Base-by-base conservation (phyloP, 2,329 filamentous ascomycete genomes). In the Sporothrix euskadiensis region DNA sequence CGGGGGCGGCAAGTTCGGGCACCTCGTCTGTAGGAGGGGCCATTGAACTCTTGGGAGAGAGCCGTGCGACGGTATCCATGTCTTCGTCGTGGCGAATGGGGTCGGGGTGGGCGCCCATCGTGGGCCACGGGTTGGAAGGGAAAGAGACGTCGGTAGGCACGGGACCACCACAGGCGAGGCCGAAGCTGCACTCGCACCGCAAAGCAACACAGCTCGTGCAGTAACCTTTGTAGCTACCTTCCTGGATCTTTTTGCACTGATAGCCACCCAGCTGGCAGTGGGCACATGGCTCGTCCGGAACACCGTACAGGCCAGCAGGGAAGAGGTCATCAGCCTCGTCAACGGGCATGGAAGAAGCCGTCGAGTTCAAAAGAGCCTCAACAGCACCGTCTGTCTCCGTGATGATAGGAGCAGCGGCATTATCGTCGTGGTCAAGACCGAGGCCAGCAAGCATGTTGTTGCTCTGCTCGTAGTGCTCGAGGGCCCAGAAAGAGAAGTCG, bases 161-260 rank as follows among this genome's bases (percentile, higher is more conserved):
- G 26, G 80, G 76, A 19, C 75, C 76, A 49, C 80, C 78, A 39
- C 79, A 77, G 6, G 76, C 75, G 35, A 81, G 79, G 4, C 83
- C 86, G 75, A 90, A 87, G 80, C 88, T 90, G 80, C 88, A 90
- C 52, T 85, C 83, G 76, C 85, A 82, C n/a, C 84, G 83, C 47
- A 90, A 81, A 16, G 88, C 88, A 63, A 90, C 87, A 77, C 89
- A 90, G 77, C 85, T 88, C 41, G 88, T 90, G 78, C 88, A 90
- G 76, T 87, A 89, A 74, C 87, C 87, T 80, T 85, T 87, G 78
- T 87, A 86, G 77, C 84, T 83, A 85, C 88, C 88, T 80, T 90
- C 88, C 47, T 84, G 80, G 74, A 90, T 88, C 47, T 83, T 84
- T 80, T 90, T 90, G 84, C 88, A 90, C 57, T 88, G 83, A 77